Base-by-base conservation (phyloP, 2,329 filamentous ascomycete species). In the Zasmidium angulare region DNA sequence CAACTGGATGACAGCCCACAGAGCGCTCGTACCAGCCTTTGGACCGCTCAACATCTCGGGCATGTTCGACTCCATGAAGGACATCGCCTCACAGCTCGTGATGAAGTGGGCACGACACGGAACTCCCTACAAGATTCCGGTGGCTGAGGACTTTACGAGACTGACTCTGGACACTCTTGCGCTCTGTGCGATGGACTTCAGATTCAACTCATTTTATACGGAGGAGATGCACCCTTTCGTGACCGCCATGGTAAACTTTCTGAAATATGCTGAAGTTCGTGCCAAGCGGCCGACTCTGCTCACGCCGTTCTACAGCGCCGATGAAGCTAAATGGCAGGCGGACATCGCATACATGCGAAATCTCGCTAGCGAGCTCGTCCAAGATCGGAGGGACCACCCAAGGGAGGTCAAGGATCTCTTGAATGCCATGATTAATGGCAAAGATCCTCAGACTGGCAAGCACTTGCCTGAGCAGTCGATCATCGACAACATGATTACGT, bases 121-220 rank as follows among this genome's bases (percentile, higher is more conserved):
- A 0, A 75, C 84, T 1, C 72, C 78, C 1, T 71, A 80, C 48
- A 77, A 81, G 10, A 88, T 92, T 59, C 76, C 80, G 48, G 83
- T 84, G 0, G 81, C 84, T 0, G 85, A 88, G 19, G 87, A 90
- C 71, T 89, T 90, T 63, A 90, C 88, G 1, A 82, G 88, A n/a
- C 76, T 91, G 29, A 86, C 89, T 0, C 80, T 92, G 1, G 89
- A 92, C 69, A 89, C 88, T 0, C 81, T 92, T 9, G 87, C 86
- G 1, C 79, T 92, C n/a, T 65, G 64, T 46, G 57, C 58, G 11
- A 63, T 66, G 61, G 83, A 84, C 40, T 88, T 81, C 60, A 85
- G 89, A 19, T 91, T 91, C 79, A 91, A 91, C 74, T 87, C 84
- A 1, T 68, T 67, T 56, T 92, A 91, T 69, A 79, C 80, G 24